Percentiles rank a stretch among this genome's conserved stretches.
phyloP scores from a whole-genome alignment of 495 filamentous ascomycete genomes.

The Talaromyces trachyspermus region DNA sequence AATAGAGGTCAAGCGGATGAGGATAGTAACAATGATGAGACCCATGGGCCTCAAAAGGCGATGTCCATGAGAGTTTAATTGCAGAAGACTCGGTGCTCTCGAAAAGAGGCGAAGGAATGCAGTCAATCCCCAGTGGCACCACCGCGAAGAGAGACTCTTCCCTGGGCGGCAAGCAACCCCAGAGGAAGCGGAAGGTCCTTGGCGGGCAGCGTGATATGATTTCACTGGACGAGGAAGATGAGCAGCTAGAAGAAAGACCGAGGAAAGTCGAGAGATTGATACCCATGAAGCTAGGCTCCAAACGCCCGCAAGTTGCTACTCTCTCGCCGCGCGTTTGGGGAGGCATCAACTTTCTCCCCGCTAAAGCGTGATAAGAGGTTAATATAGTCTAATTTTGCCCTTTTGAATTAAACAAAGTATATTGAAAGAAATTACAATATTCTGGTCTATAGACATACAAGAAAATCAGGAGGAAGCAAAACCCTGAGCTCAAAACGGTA shows the following conservation, averaged over 20 bases:
- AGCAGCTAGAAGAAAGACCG: slow-evolving; percentile 31
- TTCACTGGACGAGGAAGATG: slow-evolving; percentile 73
- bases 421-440: neutral
- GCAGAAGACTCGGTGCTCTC: neutral
- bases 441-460: no score
- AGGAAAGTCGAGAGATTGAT: slow-evolving; percentile 23
- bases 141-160: slow-evolving; percentile 1
- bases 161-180: slow-evolving; percentile 45
- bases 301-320: slow-evolving; percentile 1
- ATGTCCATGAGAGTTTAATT: neutral
- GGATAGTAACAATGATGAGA: slow-evolving; percentile 3
- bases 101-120: neutral
- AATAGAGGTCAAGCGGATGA: slow-evolving; percentile 9
- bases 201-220: slow-evolving; percentile 53
- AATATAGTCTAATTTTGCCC: slow-evolving; percentile 3
- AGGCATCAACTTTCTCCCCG: slow-evolving; percentile 55
- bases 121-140: neutral
- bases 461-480: no score
- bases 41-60: neutral
- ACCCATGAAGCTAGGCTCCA: slow-evolving; percentile 16
- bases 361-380: slow-evolving; percentile 70
- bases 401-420: neutral
- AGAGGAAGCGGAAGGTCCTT: slow-evolving; percentile 69
- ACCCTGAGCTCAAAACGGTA: no score
- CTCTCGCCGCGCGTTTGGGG: neutral